A percentile compares a stretch with the other conserved stretches of the same genome.
phyloP scores from a whole-genome alignment of 352 stramenopile species.

The Thraustochytrium striatum region DNA sequence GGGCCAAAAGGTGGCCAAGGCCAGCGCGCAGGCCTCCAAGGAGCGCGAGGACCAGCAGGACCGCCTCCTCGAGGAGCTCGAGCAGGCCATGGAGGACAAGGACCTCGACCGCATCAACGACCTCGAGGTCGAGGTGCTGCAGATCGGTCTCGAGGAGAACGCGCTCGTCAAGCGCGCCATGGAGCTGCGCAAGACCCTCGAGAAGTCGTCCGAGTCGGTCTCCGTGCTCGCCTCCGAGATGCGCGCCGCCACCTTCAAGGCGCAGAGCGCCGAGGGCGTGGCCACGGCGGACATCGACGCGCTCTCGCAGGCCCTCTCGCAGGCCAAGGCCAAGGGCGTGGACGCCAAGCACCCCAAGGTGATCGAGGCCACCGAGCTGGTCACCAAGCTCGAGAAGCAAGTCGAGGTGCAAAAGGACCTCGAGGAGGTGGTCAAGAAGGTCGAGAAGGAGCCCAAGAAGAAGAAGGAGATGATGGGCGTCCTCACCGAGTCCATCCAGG shows the following conservation, averaged over 20 bases:
- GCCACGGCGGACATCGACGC: not conserved
- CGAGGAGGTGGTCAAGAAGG: slow-evolving; percentile 24
- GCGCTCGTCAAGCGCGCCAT: slow-evolving; percentile 53
- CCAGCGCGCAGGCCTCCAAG: slow-evolving; percentile 27
- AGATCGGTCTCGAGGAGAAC: slow-evolving; percentile 47
- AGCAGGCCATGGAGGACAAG: slow-evolving; percentile 48
- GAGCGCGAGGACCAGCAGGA: slow-evolving; percentile 48
- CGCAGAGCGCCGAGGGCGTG: not conserved
- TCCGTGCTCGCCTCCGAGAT: slow-evolving; percentile 1
- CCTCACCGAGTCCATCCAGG: not conserved
- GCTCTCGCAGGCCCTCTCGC: not conserved
- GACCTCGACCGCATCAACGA: slow-evolving; percentile 45
- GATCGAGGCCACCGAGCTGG: not conserved
- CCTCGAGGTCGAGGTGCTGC: slow-evolving; percentile 46
- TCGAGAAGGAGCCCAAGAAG: not conserved
- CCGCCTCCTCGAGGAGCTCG: slow-evolving; percentile 40
- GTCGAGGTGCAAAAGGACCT: slow-evolving; percentile 33
- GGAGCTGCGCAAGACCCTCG: slow-evolving; percentile 33
- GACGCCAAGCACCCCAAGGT: not conserved
- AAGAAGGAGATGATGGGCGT: not conserved
- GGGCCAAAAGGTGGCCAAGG: slow-evolving; percentile 47
- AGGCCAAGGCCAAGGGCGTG: not conserved
- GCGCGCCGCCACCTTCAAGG: not conserved
- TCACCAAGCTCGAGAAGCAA: slow-evolving; percentile 41
- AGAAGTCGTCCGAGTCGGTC: slow-evolving; percentile 20